Percentiles rank a stretch among this genome's conserved stretches.
These are phyloP conservation scores for Endocalyx cinctus DNA, from an alignment of 2,329 filamentous ascomycete species.

Conservation along the genomic window DNA sequence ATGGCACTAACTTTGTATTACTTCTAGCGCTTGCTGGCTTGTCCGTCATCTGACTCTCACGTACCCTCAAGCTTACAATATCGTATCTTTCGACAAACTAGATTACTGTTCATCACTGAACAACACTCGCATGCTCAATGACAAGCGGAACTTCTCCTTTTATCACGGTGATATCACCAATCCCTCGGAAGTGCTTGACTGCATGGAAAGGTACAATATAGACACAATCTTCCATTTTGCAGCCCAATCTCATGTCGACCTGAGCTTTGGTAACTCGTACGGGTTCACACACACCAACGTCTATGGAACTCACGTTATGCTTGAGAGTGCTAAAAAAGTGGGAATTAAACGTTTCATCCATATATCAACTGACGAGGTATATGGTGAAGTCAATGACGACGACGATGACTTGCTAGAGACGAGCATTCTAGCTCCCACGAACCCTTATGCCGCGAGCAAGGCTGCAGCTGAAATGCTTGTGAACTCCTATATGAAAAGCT, in stretches of 20 bases:
- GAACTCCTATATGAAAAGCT: conserved; percentile 81
- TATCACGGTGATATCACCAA: conserved; percentile 76
- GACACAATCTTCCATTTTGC: conserved; percentile 83
- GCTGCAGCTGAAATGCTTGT: conserved; percentile 81
- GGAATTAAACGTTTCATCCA: conserved; percentile 72
- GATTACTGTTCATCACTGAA: conserved; percentile 79
- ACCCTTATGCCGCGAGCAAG: conserved; percentile 77
- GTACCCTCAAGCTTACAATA: conserved; percentile 70
- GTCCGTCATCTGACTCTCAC: conserved; percentile 72
- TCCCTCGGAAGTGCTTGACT: conserved; percentile 63
- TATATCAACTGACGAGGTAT: conserved; percentile 81
- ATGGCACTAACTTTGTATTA: too few species aligned
- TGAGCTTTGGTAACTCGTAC: conserved; percentile 79
- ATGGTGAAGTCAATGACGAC: conserved; percentile 71
- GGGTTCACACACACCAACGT: conserved; percentile 79
- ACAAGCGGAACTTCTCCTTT: conserved; percentile 69
- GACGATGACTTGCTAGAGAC: conserved; percentile 69
- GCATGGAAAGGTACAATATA: conserved; percentile 65
- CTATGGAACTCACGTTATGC: conserved; percentile 75
- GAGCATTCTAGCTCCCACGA: conserved; percentile 72
- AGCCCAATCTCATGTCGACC: conserved; percentile 78
- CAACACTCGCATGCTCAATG: conserved; percentile 67
- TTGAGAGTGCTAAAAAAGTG: conserved; percentile 71
- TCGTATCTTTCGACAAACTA: conserved; percentile 79
- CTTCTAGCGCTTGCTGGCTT: conserved; percentile 70